Evolutionary conservation across 257 asterid species (phyloP), one percentile per base, ranked within the genome.

Genomic region (Gardenia jasminoides): DNA sequence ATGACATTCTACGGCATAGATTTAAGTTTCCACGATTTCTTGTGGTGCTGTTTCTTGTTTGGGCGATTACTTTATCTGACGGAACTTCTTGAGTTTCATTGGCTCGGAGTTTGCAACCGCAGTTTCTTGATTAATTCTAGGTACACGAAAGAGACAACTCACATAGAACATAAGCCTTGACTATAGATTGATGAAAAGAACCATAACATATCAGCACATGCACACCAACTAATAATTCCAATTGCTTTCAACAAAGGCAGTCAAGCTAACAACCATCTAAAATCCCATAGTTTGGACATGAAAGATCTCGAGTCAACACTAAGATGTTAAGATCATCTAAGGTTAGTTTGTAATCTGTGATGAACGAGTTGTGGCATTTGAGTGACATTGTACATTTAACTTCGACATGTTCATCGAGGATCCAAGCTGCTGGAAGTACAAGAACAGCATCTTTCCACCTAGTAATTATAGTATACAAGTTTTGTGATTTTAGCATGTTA

Each of bases 11-110:
- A 46, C 0, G 28, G 58, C 65, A 43, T 30, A 17, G 15, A n/a
- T 28, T 26, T 8, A 47, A 43, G 30, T 48, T 30, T 36, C 46
- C 36, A 58, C 12, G 41, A 72, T 7, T 39, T 61, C 76, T 78
- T 58, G 7, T 58, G 31, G 59, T 80, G 83, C 65, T 81, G 88
- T 77, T 88, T 87, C 85, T 82, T 71, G 44, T 77, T 74, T 3
- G 93, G 93, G 67, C 80, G 84, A 91, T 71, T 72, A 85, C 72
- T 81, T 78, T 75, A 78, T 82, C 92, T 7, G 96, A 20, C 94
- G 89, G 89, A 82, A 86, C 66, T 70, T 74, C 78, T n/a, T 67
- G 92, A 48, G 88, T 81, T 78, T 84, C 84, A 0, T 85, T 59
- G 89, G 89, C 76, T 83, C 86, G 0, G 86, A 17, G 65, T 70